phyloP scores from a whole-genome alignment of 31 red algal genomes.

The Porphyra umbilicalis region DNA sequence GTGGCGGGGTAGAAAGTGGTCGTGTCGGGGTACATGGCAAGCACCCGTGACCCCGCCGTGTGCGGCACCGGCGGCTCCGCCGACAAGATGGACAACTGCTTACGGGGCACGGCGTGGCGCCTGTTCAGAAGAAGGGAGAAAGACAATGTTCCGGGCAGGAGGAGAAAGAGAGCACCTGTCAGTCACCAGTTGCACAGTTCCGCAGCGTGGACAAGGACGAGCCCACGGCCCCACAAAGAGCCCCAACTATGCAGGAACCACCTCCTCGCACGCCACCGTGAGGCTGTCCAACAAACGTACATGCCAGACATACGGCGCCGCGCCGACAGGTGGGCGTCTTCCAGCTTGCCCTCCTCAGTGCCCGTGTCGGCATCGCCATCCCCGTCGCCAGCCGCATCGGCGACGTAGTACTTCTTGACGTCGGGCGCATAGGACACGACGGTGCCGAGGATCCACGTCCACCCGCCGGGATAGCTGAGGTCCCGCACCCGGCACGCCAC shows the following conservation, averaged over 20 bases:
- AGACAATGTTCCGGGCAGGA: too few relatives aligned
- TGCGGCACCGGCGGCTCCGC: not conserved
- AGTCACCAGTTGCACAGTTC: too few relatives aligned
- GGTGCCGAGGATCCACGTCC: conserved; percentile 11
- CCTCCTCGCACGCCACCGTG: too few relatives aligned
- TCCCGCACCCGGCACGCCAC: conserved; percentile 14
- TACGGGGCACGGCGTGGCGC: not conserved
- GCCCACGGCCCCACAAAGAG: too few relatives aligned
- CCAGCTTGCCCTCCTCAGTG: not conserved
- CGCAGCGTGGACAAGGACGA: too few relatives aligned
- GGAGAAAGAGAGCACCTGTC: too few relatives aligned
- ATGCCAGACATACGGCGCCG: not conserved
- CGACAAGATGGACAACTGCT: not conserved
- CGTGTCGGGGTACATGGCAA: conserved; percentile 19
- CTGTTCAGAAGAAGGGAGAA: too few relatives aligned
- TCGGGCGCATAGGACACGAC: not conserved
- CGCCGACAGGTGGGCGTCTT: not conserved
- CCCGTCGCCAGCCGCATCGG: not conserved
- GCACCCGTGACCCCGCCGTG: conserved; percentile 1
- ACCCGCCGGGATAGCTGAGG: not conserved
- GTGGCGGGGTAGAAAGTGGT: conserved; percentile 16
- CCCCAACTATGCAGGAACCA: too few relatives aligned
- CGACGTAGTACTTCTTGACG: conserved; percentile 4
- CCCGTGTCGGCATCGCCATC: not conserved
- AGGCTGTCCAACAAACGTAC: too few relatives aligned